Evolutionary conservation across 2,329 filamentous ascomycete species (phyloP), one percentile per base, ranked within the genome.

Genomic region (Cytospora mali): DNA sequence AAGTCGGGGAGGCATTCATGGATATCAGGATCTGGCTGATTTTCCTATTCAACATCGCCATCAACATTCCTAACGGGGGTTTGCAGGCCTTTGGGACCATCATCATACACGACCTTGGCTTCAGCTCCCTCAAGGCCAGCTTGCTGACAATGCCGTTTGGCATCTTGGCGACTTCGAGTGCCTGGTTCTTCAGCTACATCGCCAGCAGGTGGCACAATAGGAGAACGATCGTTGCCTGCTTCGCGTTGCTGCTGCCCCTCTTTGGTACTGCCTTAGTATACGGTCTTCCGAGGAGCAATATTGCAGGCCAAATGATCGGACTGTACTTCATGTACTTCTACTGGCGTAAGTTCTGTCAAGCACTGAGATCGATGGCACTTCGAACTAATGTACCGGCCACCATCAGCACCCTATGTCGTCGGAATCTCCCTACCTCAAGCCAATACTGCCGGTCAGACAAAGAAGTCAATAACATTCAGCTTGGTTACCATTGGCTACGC

Each of bases 401-500:
- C 28, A 6, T 35, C 49, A 71, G 70, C 70, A 29, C 70, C 70
- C 0, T 71, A 71, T 23, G 67, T 71, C 25, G 64, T 71, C 9
- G 70, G 61, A 0, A 70, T 71, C 18, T 71, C 68, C 10, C 60
- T 71, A 14, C 62, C 68, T 21, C 70, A 71, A 35, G 70, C 70
- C 25, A 71, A 71, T 49, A 71, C 69, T 11, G 69, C 68, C 16
- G 70, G 70, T 0, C 68, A 68, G 18, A 77, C 76, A n/a, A 79
- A 79, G 68, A 78, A 78, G 61, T 73, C 70, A 18, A 69, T 77
- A 6, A 70, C 75, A 14, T 76, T 75, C 59, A 73, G 74, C 27
- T 72, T 77, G 27, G 69, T 77, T 3, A 74, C 74, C 29, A 75
- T 79, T 51, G 76, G 75, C 1, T 79, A 76, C 58, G 75, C 73